These are phyloP conservation scores for Pseudomassariella vexata DNA, from an alignment of 2,329 filamentous ascomycete genomes.

Conservation along the genomic window DNA sequence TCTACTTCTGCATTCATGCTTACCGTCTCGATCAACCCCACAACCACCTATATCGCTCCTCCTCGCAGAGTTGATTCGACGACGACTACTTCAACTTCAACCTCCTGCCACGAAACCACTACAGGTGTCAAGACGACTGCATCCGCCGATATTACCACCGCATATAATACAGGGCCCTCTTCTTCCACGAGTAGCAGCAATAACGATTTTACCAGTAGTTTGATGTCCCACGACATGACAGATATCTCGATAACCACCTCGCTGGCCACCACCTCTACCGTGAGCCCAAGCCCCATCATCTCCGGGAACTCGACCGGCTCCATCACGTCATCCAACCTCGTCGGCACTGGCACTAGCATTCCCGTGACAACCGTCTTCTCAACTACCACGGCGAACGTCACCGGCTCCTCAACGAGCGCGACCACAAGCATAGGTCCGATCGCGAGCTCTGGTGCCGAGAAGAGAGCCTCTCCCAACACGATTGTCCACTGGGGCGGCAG, in stretches of 20 bases:
- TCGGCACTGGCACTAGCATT: not conserved
- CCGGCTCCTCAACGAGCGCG: not conserved
- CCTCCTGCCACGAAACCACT: not conserved
- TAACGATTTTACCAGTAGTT: too few relatives aligned
- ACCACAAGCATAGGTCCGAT: slow-evolving; percentile 1
- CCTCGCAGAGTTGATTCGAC: too few relatives aligned
- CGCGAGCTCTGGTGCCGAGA: slow-evolving; percentile 2
- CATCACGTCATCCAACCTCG: too few relatives aligned
- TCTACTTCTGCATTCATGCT: too few relatives aligned
- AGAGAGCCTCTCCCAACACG: not conserved
- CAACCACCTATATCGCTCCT: too few relatives aligned
- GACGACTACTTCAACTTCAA: not conserved
- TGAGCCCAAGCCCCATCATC: not conserved
- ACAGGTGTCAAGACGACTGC: not conserved
- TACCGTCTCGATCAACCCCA: too few relatives aligned
- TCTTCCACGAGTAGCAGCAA: not conserved
- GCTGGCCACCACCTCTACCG: not conserved
- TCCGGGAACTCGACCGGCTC: too few relatives aligned
- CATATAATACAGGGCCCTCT: too few relatives aligned
- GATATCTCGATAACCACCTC: not conserved
- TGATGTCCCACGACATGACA: slow-evolving; percentile 4
- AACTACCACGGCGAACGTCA: not conserved
- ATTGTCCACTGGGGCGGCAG: slow-evolving; percentile 1
- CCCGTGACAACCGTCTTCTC: slow-evolving; percentile 1
- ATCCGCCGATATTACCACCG: not conserved